Evolutionary conservation across 2,329 filamentous ascomycete genomes (phyloP).

Genomic region (Hansfordia pulvinata): DNA sequence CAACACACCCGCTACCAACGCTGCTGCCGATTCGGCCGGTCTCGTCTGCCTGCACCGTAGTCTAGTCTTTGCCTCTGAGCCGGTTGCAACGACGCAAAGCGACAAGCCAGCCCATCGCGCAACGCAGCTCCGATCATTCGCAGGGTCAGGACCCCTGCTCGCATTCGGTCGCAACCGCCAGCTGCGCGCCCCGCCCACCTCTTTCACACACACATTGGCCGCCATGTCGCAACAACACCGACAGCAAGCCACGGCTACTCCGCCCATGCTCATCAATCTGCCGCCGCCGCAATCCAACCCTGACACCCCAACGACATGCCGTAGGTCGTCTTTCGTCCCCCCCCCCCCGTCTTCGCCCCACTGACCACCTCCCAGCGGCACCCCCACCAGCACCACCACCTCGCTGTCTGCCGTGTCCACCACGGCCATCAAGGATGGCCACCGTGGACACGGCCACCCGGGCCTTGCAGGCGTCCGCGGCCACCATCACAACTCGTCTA

Average conservation of each 20-base stretch:
- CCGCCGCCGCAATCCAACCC: conserved; percentile 71
- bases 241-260: no score
- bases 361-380: conserved; percentile 48
- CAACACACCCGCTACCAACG: no score
- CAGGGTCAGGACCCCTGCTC: no score
- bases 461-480: conserved; percentile 36
- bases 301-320: conserved; percentile 83
- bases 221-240: conserved; percentile 21
- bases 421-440: conserved; percentile 91
- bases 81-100: no score
- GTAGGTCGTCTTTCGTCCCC: conserved; percentile 36
- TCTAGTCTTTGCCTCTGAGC: no score
- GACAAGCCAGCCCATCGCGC: no score
- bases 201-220: conserved; percentile 2
- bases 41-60: no score
- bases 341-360: conserved; percentile 5
- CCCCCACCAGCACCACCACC: conserved; percentile 83
- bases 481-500: conserved; percentile 45
- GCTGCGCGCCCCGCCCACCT: no score
- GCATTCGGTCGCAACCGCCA: no score
- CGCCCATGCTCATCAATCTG: conserved; percentile 67
- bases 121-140: no score
- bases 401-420: conserved; percentile 86
- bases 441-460: conserved; percentile 64
- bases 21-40: no score